phyloP scores from a whole-genome alignment of 2,329 filamentous ascomycete genomes.

The Colletotrichum tamarilloi region DNA sequence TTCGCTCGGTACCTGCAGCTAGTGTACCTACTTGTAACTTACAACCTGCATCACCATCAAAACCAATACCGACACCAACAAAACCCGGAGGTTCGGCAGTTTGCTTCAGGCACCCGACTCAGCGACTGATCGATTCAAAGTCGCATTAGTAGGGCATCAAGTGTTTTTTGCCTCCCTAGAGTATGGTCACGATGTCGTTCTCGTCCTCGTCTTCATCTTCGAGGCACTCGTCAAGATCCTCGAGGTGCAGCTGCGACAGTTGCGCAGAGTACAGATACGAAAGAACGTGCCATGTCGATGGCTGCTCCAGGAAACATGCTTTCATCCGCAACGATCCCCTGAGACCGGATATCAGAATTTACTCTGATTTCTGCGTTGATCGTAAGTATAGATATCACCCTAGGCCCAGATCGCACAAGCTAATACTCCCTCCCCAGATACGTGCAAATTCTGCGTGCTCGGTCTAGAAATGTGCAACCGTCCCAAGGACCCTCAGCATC shows the following conservation, averaged over 20 bases:
- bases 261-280: constrained; percentile 8
- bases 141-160: not conserved
- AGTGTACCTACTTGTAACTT: not conserved
- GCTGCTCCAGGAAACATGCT: constrained; percentile 30
- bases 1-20: not conserved
- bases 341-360: constrained; percentile 14
- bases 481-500: constrained; percentile 20
- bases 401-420: not conserved
- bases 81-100: not conserved
- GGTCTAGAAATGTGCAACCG: constrained; percentile 25
- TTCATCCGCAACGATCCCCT: constrained; percentile 18
- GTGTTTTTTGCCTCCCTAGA: not conserved
- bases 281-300: constrained; percentile 19
- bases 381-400: not conserved
- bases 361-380: constrained; percentile 31
- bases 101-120: not conserved
- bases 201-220: not conserved
- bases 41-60: not conserved
- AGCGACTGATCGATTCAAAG: not conserved
- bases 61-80: not conserved
- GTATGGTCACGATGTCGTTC: not conserved
- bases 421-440: not conserved
- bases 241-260: not conserved
- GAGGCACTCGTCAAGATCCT: not conserved
- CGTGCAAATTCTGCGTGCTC: constrained; percentile 23